A percentile compares a stretch with the other conserved stretches of the same genome.
These are phyloP conservation scores for Agaricales sp. DNA, from an alignment of 1,284 basidiomycete species.

Conservation along the genomic window DNA sequence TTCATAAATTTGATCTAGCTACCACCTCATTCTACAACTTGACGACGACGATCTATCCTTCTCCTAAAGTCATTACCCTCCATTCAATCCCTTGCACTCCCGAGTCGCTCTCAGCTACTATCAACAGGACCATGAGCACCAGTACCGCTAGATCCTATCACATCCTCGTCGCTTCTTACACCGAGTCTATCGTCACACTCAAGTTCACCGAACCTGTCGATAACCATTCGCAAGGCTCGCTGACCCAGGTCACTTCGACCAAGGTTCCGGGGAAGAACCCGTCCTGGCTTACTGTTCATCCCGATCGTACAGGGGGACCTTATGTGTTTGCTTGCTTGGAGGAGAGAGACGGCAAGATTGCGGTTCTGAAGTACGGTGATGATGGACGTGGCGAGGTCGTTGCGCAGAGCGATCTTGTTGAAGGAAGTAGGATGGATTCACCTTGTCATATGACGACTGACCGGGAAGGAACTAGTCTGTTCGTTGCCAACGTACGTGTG, in stretches of 20 bases:
- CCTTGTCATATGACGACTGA: conserved; percentile 24
- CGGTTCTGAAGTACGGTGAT: conserved; percentile 40
- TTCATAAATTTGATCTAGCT: too few species aligned
- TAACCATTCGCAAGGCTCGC: neutral
- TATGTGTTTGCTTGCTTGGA: conserved; percentile 43
- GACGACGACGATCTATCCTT: too few species aligned
- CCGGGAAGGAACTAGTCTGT: conserved; percentile 34
- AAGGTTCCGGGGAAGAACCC: conserved; percentile 37
- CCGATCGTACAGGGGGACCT: conserved; percentile 28
- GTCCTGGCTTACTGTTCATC: conserved; percentile 42
- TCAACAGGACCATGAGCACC: neutral
- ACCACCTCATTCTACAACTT: too few species aligned
- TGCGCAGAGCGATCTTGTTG: conserved; percentile 38
- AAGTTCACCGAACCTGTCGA: neutral
- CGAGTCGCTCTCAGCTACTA: neutral
- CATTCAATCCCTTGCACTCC: too few species aligned
- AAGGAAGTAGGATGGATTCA: conserved; percentile 44
- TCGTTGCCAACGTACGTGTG: conserved; percentile 58
- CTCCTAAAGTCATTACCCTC: too few species aligned
- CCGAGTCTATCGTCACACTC: neutral
- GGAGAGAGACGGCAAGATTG: conserved; percentile 45
- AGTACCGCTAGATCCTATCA: neutral
- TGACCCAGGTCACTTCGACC: neutral
- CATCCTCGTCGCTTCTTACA: neutral
- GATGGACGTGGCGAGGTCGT: conserved; percentile 35